Base-by-base conservation (phyloP, 495 filamentous ascomycete species). In the Cercophora sp. region DNA sequence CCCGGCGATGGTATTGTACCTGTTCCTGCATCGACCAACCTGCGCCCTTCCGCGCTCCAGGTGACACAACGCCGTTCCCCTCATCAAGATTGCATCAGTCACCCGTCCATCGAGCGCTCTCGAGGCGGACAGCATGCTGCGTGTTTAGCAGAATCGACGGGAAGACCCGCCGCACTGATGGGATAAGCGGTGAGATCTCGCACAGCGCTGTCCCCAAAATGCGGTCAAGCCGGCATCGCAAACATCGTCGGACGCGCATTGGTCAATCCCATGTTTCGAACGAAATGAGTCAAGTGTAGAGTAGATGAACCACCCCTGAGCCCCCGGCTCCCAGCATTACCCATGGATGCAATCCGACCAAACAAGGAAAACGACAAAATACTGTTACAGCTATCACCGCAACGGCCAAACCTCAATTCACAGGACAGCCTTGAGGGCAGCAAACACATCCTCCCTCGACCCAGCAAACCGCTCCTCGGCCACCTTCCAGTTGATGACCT, bases 401-500 rank as follows among this genome's bases (percentile, higher is more conserved):
- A 29, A 19, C 27, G 34, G 41, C 27, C 8, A 26, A 18, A 13
- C 4, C 25, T 23, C 18, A 16, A 19, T 22, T 35, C 22, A 35
- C 9, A 53, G 19, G 15, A 32, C 19, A 9, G 64, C 65, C 53
- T 68, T 72, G 36, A 72, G 51, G 8, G 51, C 36, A 43, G 60
- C 58, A 52, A 70, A 73, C 8, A 60, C 63, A 32, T 67, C 68
- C 42, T 68, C 71, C 34, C 65, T 51, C 31, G 48, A 61, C 25
- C 66, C 71, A 9, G 51, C 39, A 65, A 92, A 93, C 51, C 93
- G 83, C 70, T 86, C 81, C 79, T 95, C 94, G 29, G 86, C 93
- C 32, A 86, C 79, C 79, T 92, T 93, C 93, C 93, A 98, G 78
- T 97, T 97, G 61, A 98, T 79, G 35, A 98, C 89, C 52, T 96